A percentile compares a stretch with the other conserved stretches of the same genome.
phyloP scores from a whole-genome alignment of 2,329 filamentous ascomycete species.

The Neonectria ditissima region DNA sequence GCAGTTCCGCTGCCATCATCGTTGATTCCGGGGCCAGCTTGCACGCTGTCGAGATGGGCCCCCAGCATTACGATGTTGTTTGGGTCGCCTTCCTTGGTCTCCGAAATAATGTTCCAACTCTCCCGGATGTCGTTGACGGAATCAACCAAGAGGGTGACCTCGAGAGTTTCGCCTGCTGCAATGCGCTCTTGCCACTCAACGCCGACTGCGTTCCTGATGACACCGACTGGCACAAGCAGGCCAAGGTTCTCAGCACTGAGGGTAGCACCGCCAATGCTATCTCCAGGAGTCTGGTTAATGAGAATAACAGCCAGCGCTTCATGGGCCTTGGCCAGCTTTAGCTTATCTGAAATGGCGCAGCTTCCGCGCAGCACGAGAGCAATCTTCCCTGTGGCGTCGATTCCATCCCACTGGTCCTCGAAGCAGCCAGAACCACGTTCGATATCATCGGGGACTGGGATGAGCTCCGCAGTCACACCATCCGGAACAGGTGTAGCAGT shows the following conservation, averaged over 20 bases:
- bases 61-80: slow-evolving; percentile 58
- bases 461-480: slow-evolving; percentile 53
- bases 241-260: slow-evolving; percentile 58
- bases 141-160: slow-evolving; percentile 53
- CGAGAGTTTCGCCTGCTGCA: slow-evolving; percentile 49
- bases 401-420: slow-evolving; percentile 57
- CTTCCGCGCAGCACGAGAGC: slow-evolving; percentile 58
- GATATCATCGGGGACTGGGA: slow-evolving; percentile 53
- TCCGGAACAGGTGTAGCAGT: slow-evolving; percentile 55
- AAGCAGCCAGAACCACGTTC: slow-evolving; percentile 55
- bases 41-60: slow-evolving; percentile 56
- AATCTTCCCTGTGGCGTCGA: slow-evolving; percentile 58
- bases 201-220: slow-evolving; percentile 52
- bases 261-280: slow-evolving; percentile 60
- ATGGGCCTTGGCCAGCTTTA: slow-evolving; percentile 56
- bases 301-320: slow-evolving; percentile 64
- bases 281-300: slow-evolving; percentile 70
- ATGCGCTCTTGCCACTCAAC: slow-evolving; percentile 51
- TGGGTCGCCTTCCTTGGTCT: slow-evolving; percentile 57
- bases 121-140: slow-evolving; percentile 51
- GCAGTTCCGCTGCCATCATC: slow-evolving; percentile 56
- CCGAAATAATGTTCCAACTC: slow-evolving; percentile 56
- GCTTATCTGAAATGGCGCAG: slow-evolving; percentile 58
- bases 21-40: slow-evolving; percentile 55
- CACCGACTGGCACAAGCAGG: slow-evolving; percentile 51